Conservation (phyloP, 2,329 filamentous ascomycete species). For the Venturia nashicola region DNA sequence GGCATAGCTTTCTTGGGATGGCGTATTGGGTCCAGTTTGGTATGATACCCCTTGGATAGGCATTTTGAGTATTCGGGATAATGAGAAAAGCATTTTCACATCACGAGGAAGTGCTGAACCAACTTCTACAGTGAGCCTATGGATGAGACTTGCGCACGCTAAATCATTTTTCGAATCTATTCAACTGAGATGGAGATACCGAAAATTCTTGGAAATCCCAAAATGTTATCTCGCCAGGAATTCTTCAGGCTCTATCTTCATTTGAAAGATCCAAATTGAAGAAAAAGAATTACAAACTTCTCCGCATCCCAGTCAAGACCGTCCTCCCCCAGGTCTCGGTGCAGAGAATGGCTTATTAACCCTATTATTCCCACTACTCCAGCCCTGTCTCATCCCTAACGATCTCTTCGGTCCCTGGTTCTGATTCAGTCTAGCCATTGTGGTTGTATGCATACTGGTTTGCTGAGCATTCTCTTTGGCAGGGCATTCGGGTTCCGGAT, state of each 20-base stretch:
- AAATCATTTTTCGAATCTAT: no score
- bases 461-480: not conserved
- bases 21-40: not conserved
- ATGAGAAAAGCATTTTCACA: not conserved
- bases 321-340: conserved; percentile 1
- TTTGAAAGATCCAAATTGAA: no score
- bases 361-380: conserved; percentile 22
- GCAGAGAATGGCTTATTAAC: conserved; percentile 5
- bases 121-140: no score
- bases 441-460: conserved; percentile 33
- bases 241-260: no score
- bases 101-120: no score
- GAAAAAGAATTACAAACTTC: no score
- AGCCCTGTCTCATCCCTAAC: conserved; percentile 39
- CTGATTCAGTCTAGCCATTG: conserved; percentile 21
- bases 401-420: conserved; percentile 25
- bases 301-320: not conserved
- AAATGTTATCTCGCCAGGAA: no score
- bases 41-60: not conserved
- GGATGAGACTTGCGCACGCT: no score
- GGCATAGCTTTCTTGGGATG: not conserved
- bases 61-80: not conserved
- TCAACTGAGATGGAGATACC: no score
- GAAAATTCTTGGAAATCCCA: no score
- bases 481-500: not conserved